phyloP scores from a whole-genome alignment of 78 protist genomes.

The Anaeramoeba flamelloides region DNA sequence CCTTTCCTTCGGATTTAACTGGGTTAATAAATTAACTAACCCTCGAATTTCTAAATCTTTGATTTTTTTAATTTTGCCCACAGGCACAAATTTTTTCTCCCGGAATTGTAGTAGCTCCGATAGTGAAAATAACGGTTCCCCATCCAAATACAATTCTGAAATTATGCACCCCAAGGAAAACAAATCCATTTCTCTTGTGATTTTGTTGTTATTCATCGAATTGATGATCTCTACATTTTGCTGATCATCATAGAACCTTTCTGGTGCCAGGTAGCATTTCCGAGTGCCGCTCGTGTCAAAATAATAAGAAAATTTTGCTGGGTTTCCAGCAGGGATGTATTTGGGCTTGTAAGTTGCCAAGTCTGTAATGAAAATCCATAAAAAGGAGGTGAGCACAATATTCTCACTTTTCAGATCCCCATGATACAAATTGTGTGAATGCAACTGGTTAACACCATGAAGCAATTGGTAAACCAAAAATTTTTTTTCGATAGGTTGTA shows the following conservation, averaged over 20 bases:
- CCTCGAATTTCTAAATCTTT: too few relatives aligned
- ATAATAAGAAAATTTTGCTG: slow-evolving; percentile 63
- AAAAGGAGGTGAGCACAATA: slow-evolving; percentile 48
- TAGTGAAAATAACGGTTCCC: too few relatives aligned
- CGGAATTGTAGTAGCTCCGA: too few relatives aligned
- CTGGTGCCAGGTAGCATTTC: slow-evolving; percentile 74
- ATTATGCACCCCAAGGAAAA: slow-evolving; percentile 51
- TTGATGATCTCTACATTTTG: neutral
- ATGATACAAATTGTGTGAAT: slow-evolving; percentile 19
- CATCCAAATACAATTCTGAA: slow-evolving; percentile 40
- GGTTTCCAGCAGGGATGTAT: slow-evolving; percentile 52
- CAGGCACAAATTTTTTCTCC: too few relatives aligned
- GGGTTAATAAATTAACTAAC: too few relatives aligned
- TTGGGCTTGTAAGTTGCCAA: slow-evolving; percentile 31
- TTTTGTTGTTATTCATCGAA: too few relatives aligned
- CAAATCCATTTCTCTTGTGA: slow-evolving; percentile 56
- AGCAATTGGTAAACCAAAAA: slow-evolving; percentile 68
- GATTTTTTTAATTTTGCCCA: too few relatives aligned
- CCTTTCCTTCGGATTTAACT: too few relatives aligned
- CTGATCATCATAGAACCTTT: slow-evolving; percentile 29
- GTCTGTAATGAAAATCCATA: slow-evolving; percentile 51
- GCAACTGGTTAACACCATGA: slow-evolving; percentile 37
- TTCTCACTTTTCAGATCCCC: slow-evolving; percentile 52
- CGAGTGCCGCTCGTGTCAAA: slow-evolving; percentile 55
- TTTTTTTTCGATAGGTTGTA: slow-evolving; percentile 42